Base-by-base conservation (phyloP, 1,284 basidiomycete genomes). In the Tylopilus orsonianus region DNA sequence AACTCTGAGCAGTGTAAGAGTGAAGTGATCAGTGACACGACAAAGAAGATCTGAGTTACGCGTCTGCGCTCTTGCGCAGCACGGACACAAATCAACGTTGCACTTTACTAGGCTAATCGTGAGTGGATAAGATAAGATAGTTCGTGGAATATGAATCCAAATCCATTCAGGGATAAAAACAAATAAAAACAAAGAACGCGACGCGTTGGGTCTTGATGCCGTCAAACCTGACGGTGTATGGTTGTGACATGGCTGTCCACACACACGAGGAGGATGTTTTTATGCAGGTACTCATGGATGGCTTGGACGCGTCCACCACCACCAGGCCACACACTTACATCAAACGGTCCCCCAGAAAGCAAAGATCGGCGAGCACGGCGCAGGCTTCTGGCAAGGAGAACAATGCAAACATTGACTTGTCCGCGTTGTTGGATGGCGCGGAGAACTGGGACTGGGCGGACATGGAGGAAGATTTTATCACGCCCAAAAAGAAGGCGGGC, bases 401-500 rank as follows among this genome's bases (percentile, higher is more conserved):
- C 8, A 8, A 41, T 46, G 49, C 2, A 3, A 29, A 41, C 26
- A 8, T 69, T 9, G 73, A 79, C 48, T 56, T 79, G 36, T 46
- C 60, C 6, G 55, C 64, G 10, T 69, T 83, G 10, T 59, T 81
- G 9, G 73, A 81, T 41, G 82, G 80, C 1, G 78, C 77, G 1
- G 80, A 82, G 48, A 57, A 53, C 32, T 73, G 72, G 81, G 77
- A 82, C 49, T 76, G 79, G 73, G 67, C 75, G 29, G 75, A 73
- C 48, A 70, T 71, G 60, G 61, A 68, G 27, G 50, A 46, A 0
- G 64, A 68, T 23, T 66, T 71, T 20, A 44, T 72, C n/a, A 69
- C 71, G 26, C 73, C 75, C 12, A 68, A 72, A 46, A 74, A 73
- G 50, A 54, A 44, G 26, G 8, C 24, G 0, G 56, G 64, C 8